These are phyloP conservation scores for Phialemoniopsis sp. DNA, from an alignment of 2,329 filamentous ascomycete species.

Conservation along the genomic window DNA sequence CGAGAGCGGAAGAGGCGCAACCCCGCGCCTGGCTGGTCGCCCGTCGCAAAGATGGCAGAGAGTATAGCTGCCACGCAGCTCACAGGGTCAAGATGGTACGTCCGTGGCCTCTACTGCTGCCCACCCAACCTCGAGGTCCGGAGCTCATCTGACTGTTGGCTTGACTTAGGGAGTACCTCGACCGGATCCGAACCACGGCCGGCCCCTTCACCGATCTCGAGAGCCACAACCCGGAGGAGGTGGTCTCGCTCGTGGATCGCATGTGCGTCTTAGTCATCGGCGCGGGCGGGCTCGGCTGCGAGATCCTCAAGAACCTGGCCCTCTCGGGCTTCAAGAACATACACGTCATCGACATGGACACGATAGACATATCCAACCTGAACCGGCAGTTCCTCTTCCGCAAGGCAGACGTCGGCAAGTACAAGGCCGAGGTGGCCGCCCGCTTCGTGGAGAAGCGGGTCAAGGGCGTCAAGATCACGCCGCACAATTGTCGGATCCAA, in stretches of 20 bases:
- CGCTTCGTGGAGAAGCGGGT: conserved; percentile 87
- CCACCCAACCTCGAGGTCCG: too few relatives aligned
- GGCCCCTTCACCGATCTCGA: conserved; percentile 78
- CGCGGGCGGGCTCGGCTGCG: conserved; percentile 89
- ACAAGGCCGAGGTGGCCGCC: conserved; percentile 90
- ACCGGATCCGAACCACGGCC: conserved; percentile 70
- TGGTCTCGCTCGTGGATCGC: conserved; percentile 54
- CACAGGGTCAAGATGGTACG: conserved; percentile 24
- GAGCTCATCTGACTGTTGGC: conserved; percentile 1
- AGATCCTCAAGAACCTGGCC: conserved; percentile 94
- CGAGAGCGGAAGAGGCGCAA: too few relatives aligned
- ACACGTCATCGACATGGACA: conserved; percentile 99
- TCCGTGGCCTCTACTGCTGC: background rate
- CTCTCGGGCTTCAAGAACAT: conserved; percentile 95
- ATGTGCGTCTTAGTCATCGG: conserved; percentile 78
- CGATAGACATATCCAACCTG: conserved; percentile 96
- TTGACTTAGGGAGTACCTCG: conserved; percentile 69
- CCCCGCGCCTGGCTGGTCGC: too few relatives aligned
- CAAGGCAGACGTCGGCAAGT: conserved; percentile 83
- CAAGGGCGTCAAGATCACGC: conserved; percentile 85
- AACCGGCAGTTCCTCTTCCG: conserved; percentile 98
- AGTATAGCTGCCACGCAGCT: too few relatives aligned
- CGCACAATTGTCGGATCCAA: conserved; percentile 92
- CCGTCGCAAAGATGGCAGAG: too few relatives aligned
- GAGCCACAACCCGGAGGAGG: conserved; percentile 45